Evolutionary conservation across 2,329 filamentous ascomycete genomes (phyloP).

Genomic region (Beauveria pseudobassiana): DNA sequence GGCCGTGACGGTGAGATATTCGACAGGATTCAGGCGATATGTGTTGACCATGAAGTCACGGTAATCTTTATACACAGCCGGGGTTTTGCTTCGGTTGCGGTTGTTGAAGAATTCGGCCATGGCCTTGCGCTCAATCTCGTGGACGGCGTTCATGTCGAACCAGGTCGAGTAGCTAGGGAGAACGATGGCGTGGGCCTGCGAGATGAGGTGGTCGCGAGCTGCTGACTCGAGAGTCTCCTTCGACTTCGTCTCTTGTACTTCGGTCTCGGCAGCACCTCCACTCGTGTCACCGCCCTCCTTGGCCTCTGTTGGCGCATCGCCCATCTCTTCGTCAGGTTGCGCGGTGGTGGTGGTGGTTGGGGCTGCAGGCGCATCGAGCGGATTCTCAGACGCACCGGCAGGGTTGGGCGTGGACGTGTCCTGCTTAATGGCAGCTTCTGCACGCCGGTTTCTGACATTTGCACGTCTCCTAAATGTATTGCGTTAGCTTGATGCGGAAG

Average conservation of each 20-base stretch:
- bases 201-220: constrained; percentile 83
- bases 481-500: background rate
- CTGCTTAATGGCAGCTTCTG: constrained; percentile 49
- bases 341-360: constrained; percentile 48
- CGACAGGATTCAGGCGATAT: constrained; percentile 88
- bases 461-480: constrained; percentile 41
- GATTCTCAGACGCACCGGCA: constrained; percentile 49
- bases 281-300: constrained; percentile 41
- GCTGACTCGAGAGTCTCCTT: constrained; percentile 79
- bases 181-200: constrained; percentile 92
- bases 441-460: constrained; percentile 49
- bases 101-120: constrained; percentile 98
- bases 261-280: constrained; percentile 41
- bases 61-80: constrained; percentile 96
- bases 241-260: constrained; percentile 54
- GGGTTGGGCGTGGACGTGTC: constrained; percentile 53
- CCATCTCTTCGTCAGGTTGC: constrained; percentile 75
- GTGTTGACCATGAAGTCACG: constrained; percentile 99
- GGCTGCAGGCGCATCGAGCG: constrained; percentile 61
- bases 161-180: constrained; percentile 96
- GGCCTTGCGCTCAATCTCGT: constrained; percentile 87
- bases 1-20: constrained; percentile 95
- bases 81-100: constrained; percentile 95
- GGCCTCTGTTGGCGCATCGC: constrained; percentile 49
- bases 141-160: constrained; percentile 96